Evolutionary conservation across 192 early-diverging fungal species (phyloP).

Genomic region (Diversispora eburnea): DNA sequence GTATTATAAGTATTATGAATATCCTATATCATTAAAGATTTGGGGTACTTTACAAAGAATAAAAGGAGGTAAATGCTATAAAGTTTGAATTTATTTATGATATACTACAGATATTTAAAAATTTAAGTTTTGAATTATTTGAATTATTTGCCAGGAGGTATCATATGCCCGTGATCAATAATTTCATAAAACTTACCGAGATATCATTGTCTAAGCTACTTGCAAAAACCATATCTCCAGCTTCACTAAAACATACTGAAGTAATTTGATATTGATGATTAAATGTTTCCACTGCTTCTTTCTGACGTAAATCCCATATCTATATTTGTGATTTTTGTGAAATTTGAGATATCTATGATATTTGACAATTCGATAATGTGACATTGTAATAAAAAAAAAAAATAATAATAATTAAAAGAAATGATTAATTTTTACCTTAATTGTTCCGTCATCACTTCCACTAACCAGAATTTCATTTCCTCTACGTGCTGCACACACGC

Average conservation of each 20-base stretch:
- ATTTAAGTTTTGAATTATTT: no score
- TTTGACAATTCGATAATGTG: no score
- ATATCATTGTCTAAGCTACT: constrained; percentile 92
- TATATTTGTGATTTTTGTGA: not conserved
- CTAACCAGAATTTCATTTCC: constrained; percentile 78
- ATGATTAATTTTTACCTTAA: constrained; percentile 48
- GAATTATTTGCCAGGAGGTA: no score
- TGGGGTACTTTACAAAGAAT: no score
- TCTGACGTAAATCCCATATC: constrained; percentile 71
- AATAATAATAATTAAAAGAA: not conserved
- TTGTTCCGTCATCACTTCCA: constrained; percentile 80
- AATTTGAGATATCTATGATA: no score
- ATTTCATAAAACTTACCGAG: constrained; percentile 40
- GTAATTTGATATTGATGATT: constrained; percentile 70
- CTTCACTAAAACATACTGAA: constrained; percentile 65
- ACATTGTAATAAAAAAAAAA: not conserved
- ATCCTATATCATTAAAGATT: no score
- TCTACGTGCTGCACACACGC: constrained; percentile 62
- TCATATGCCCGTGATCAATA: not conserved
- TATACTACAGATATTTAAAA: no score
- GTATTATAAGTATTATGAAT: not conserved
- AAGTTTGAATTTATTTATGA: no score
- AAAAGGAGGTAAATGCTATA: no score
- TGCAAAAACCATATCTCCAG: constrained; percentile 75
- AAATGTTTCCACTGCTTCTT: constrained; percentile 57